phyloP scores from a whole-genome alignment of 768 basidiomycete genomes.

The Pilatotrama ljubarskyi region DNA sequence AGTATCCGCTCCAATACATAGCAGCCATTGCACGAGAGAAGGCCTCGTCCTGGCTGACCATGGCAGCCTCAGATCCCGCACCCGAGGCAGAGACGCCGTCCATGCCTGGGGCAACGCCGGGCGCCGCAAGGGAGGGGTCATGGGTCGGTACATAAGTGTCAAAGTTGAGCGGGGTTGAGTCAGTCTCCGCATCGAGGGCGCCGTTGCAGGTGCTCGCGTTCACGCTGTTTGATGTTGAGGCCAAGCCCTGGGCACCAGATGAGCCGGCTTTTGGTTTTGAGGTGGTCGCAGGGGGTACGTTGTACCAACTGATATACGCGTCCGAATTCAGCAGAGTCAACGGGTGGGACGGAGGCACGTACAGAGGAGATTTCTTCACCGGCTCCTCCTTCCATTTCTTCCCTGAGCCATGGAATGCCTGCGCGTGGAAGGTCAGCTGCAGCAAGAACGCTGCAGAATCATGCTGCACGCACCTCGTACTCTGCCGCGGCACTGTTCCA shows the following conservation, averaged over 20 bases:
- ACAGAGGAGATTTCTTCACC: conserved; percentile 74
- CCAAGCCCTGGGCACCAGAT: background rate
- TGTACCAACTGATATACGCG: conserved; percentile 68
- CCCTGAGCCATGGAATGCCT: conserved; percentile 67
- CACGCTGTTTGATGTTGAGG: conserved; percentile 2
- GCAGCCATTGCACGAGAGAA: conserved; percentile 73
- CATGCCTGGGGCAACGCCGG: conserved; percentile 21
- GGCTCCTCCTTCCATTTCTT: conserved; percentile 75
- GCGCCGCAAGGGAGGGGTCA: conserved; percentile 56
- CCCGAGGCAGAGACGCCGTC: background rate
- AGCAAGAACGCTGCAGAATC: background rate
- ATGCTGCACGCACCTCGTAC: conserved; percentile 53
- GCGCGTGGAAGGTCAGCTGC: background rate
- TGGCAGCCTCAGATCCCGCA: conserved; percentile 18
- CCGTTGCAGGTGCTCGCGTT: background rate
- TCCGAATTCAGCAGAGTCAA: background rate
- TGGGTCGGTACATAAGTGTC: conserved; percentile 70
- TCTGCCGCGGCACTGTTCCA: conserved; percentile 86
- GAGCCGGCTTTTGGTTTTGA: conserved; percentile 14
- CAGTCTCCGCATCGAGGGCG: conserved; percentile 32
- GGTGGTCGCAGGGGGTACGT: conserved; percentile 45
- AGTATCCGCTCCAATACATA: conserved; percentile 88
- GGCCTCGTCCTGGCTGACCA: conserved; percentile 69
- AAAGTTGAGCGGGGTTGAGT: conserved; percentile 69
- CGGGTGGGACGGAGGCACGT: conserved; percentile 2